These are phyloP conservation scores for Pleurotus salmoneostramineus DNA, from an alignment of 768 basidiomycete genomes.

Conservation along the genomic window DNA sequence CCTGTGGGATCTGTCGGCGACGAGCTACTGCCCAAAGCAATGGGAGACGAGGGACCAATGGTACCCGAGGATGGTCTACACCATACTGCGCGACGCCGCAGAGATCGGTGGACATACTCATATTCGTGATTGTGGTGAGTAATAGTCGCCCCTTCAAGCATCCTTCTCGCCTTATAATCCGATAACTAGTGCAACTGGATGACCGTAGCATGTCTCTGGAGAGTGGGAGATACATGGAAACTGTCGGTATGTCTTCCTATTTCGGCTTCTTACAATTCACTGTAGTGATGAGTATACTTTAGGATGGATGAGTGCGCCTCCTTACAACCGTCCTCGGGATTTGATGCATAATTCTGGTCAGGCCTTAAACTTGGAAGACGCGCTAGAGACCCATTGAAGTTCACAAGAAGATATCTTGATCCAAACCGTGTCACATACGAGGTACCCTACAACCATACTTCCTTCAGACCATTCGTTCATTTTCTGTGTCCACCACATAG, in stretches of 20 bases:
- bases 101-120: conserved; percentile 74
- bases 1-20: conserved; percentile 42
- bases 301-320: conserved; percentile 62
- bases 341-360: conserved; percentile 13
- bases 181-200: conserved; percentile 55
- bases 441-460: conserved; percentile 29
- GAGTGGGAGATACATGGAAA: conserved; percentile 93
- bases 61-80: conserved; percentile 61
- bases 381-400: conserved; percentile 46
- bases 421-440: conserved; percentile 76
- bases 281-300: conserved; percentile 10
- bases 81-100: conserved; percentile 55
- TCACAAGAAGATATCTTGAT: conserved; percentile 74
- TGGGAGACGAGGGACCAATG: conserved; percentile 51
- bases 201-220: conserved; percentile 76
- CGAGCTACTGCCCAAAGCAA: conserved; percentile 42
- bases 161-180: neutral
- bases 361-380: conserved; percentile 44
- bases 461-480: neutral
- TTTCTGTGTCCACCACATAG: conserved; percentile 27
- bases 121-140: conserved; percentile 73
- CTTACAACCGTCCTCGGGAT: neutral
- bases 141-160: neutral
- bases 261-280: neutral
- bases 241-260: conserved; percentile 52